Base-by-base conservation (phyloP, 371 early-diverging fungal species). In the Syncephalastrum contaminatum region DNA sequence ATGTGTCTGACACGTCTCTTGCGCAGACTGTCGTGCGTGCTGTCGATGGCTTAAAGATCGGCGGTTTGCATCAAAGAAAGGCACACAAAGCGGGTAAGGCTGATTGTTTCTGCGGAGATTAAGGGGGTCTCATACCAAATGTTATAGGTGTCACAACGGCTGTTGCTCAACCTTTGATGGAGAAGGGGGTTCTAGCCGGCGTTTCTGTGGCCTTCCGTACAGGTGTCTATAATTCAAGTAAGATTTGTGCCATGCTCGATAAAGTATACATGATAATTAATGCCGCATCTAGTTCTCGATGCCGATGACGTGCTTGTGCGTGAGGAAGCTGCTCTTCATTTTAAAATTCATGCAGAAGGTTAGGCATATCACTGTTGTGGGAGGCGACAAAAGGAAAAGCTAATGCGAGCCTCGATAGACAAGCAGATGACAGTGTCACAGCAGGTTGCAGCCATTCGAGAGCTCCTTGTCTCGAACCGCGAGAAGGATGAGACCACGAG, bases 391-490 rank as follows among this genome's bases (percentile, higher is more conserved):
- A 48, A 44, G 43, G 49, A 12, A 47, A 39, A 18, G 30, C 36
- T 15, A 30, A 30, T 12, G 2, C 10, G 36, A 6, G 12, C 10
- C 12, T 30, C 36, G 10, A 30, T 18, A 57, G 57, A 60, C 73
- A 19, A 30, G 12, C 36, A 30, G 36, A 30, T 30, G 36, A 82
- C 88, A 0, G 68, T 89, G 15, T 84, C 90, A 0, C 77, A 82
- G 20, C 90, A 91, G 58, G 77, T 89, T 44, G 83, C 79, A 2
- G 69, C 66, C 40, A 79, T 91, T 30, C 85, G 90, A 14, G 60
- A 73, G 8, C 49, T 72, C 0, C 56, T 88, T 4, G 25, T 69
- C 6, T 46, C 60, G 7, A 66, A 71, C 41, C 48, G 63, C 7
- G 58, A 69, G 20, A 63, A 62, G 18, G 58, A 72, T 25, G 44